A percentile compares a stretch with the other conserved stretches of the same genome.
These are phyloP conservation scores for Zygosaccharomyces sapae DNA, from an alignment of 1,139 yeast species.

Conservation along the genomic window DNA sequence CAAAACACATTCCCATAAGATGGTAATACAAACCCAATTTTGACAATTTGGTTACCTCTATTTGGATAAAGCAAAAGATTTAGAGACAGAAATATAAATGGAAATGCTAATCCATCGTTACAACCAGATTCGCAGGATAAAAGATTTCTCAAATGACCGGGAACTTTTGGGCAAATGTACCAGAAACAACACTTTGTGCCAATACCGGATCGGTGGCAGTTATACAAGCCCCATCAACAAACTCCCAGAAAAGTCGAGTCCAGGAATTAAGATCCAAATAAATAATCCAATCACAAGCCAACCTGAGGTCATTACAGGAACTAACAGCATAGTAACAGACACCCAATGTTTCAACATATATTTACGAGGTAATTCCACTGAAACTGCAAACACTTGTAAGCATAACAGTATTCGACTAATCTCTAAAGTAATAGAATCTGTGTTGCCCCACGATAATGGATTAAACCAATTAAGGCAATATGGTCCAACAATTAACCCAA, in stretches of 20 bases:
- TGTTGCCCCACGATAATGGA: slow-evolving; percentile 87
- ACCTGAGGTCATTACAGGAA: slow-evolving; percentile 93
- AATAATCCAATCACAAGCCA: slow-evolving; percentile 88
- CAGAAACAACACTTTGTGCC: slow-evolving; percentile 98
- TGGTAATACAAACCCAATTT: slow-evolving; percentile 78
- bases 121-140: slow-evolving; percentile 94
- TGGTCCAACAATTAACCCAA: slow-evolving; percentile 91
- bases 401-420: slow-evolving; percentile 82
- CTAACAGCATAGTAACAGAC: slow-evolving; percentile 68
- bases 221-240: slow-evolving; percentile 85
- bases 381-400: slow-evolving; percentile 94
- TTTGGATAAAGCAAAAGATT: slow-evolving; percentile 65
- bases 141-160: slow-evolving; percentile 89
- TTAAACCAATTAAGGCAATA: slow-evolving; percentile 86
- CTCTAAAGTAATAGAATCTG: slow-evolving; percentile 82
- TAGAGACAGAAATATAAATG: slow-evolving; percentile 77
- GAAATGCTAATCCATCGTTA: slow-evolving; percentile 98
- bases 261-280: slow-evolving; percentile 79
- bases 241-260: slow-evolving; percentile 72
- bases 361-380: slow-evolving; percentile 91
- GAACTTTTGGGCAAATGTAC: slow-evolving; percentile 97
- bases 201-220: slow-evolving; percentile 97
- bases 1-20: slow-evolving; percentile 88
- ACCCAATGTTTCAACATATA: slow-evolving; percentile 90
- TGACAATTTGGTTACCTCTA: slow-evolving; percentile 58